Evolutionary conservation across 768 basidiomycete species (phyloP).

Genomic region (Dioszegia hungarica): DNA sequence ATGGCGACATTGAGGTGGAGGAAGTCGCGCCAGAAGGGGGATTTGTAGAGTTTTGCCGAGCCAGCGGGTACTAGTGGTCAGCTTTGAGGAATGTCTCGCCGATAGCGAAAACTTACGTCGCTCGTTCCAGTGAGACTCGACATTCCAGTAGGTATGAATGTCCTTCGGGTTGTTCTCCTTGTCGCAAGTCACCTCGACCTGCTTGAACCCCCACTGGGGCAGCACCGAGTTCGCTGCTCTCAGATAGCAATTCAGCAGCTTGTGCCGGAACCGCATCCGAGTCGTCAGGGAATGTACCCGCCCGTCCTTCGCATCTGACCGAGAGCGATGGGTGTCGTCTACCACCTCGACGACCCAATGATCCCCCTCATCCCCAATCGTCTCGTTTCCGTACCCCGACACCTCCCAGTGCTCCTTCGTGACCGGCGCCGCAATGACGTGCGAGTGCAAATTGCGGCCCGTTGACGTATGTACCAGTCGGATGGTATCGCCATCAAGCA

Average conservation of each 20-base stretch:
- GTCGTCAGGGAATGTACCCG: constrained; percentile 87
- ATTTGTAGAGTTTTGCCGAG: constrained; percentile 73
- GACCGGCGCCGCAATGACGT: constrained; percentile 77
- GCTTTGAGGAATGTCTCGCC: neutral
- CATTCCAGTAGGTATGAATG: constrained; percentile 92
- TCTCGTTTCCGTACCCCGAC: constrained; percentile 85
- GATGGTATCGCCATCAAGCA: constrained; percentile 70
- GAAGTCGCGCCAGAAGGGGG: constrained; percentile 93
- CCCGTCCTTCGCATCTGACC: constrained; percentile 55
- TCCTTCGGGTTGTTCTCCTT: constrained; percentile 78
- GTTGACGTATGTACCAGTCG: constrained; percentile 79
- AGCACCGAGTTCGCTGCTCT: constrained; percentile 80
- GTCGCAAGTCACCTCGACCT: constrained; percentile 90
- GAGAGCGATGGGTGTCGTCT: constrained; percentile 71
- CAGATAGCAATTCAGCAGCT: constrained; percentile 75
- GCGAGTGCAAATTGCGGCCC: constrained; percentile 86
- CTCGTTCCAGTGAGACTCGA: constrained; percentile 96
- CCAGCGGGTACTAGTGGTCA: constrained; percentile 67
- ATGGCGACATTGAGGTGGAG: constrained; percentile 99
- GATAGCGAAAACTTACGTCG: constrained; percentile 60
- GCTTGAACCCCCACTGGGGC: constrained; percentile 99
- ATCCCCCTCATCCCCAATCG: constrained; percentile 81
- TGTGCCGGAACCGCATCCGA: constrained; percentile 75
- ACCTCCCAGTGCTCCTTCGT: constrained; percentile 87
- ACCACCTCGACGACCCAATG: constrained; percentile 91